Base-by-base conservation (phyloP, 345 rosid species). In the Alliaria petiolata region DNA sequence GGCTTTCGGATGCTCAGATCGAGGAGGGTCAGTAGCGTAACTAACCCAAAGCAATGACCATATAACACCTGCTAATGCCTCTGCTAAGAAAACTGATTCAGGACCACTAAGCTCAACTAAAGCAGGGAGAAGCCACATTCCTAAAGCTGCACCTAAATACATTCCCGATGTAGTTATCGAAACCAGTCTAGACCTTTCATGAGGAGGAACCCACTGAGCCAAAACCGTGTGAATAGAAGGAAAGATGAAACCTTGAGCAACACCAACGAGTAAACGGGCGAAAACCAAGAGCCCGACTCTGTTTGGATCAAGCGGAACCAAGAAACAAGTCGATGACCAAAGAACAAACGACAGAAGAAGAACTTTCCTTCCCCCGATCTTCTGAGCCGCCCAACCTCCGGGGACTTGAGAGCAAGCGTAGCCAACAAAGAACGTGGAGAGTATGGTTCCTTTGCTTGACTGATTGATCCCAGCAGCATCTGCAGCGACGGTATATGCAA, bases 141-240 rank as follows among this genome's bases (percentile, higher is more conserved):
- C 98, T 80, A 87, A 82, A 57, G 99, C 97, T 43, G 98, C 97
- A 53, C 99, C 98, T 50, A 95, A 81, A 78, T 95, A 95, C 99
- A 95, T 91, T 59, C 97, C 99, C 0, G 95, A 95, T 15, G 92
- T 95, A 13, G 99, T 91, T 67, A 95, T 91, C 1, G 99, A 91
- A 70, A 95, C 99, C 14, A 97, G 84, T 74, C 97, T 88, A 69
- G 99, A 95, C 62, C 99, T 83, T 77, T 95, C 96, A 59, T 91
- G 97, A n/a, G 99, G 97, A 7, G 97, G 97, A 40, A 95, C 98
- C 98, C 99, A 95, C 82, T 91, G 95, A 15, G 98, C 99, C 66
- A 93, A 85, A 80, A 93, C 96, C 1, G 96, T 93, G 73, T 93
- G 97, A 71, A 91, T 93, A 59, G 97, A 93, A 2, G 97, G 97